Percentiles rank a stretch among this genome's conserved stretches.
Evolutionary conservation across 2,329 filamentous ascomycete species (phyloP).

Genomic region (Aspergillus fumigatus): DNA sequence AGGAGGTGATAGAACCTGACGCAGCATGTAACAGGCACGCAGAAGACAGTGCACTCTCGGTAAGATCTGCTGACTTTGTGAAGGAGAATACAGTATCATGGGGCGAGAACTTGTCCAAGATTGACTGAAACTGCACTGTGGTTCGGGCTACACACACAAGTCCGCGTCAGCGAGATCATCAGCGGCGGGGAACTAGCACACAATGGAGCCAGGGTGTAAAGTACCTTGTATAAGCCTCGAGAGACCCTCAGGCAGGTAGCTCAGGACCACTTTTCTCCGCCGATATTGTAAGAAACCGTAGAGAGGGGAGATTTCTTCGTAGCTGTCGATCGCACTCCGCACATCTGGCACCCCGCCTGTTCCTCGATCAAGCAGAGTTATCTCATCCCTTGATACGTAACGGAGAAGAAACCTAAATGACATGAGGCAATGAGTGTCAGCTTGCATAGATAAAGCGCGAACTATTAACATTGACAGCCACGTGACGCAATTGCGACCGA

Average conservation of each 20-base stretch:
- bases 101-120: conserved; percentile 67
- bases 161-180: conserved; percentile 9
- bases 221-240: conserved; percentile 89
- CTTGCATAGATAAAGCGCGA: background rate
- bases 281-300: conserved; percentile 91
- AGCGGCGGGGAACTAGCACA: background rate
- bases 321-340: conserved; percentile 69
- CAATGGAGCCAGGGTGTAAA: conserved; percentile 21
- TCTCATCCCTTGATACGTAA: conserved; percentile 82
- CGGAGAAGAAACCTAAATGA: conserved; percentile 80
- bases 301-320: conserved; percentile 79
- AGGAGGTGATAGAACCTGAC: conserved; percentile 79
- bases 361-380: conserved; percentile 72
- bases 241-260: conserved; percentile 85
- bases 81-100: conserved; percentile 84
- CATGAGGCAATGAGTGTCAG: conserved; percentile 7
- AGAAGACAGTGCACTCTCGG: conserved; percentile 80
- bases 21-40: conserved; percentile 87
- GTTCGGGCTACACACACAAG: conserved; percentile 63
- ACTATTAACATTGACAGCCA: conserved; percentile 1
- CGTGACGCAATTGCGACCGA: conserved; percentile 6
- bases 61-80: conserved; percentile 68
- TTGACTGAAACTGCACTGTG: conserved; percentile 61
- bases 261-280: conserved; percentile 83
- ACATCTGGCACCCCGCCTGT: conserved; percentile 80